Percentiles rank a stretch among this genome's conserved stretches.
Conservation (phyloP, 139 green algal genomes). For the Limnomonas spitsbergensis region DNA sequence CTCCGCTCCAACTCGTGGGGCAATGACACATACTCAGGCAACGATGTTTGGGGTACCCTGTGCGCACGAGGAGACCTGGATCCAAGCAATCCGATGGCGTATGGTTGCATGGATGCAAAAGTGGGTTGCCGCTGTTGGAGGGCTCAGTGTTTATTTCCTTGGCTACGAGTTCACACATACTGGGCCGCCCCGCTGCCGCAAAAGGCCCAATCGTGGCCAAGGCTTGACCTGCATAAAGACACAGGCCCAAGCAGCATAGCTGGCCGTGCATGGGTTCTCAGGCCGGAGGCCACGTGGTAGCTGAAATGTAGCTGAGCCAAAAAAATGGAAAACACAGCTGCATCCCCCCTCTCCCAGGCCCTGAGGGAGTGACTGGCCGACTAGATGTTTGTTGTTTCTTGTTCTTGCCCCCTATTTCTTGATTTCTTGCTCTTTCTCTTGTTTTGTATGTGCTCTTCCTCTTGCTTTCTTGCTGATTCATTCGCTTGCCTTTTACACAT, state of each 20-base stretch:
- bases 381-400: no score
- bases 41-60: not conserved
- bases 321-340: not conserved
- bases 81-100: not conserved
- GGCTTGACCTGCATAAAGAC: not conserved
- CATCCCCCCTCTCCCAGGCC: no score
- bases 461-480: no score
- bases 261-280: not conserved
- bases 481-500: not conserved
- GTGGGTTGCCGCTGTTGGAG: not conserved
- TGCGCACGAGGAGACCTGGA: conserved; percentile 9
- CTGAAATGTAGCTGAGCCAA: no score
- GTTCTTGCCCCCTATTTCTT: no score
- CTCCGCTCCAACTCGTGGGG: not conserved
- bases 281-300: not conserved
- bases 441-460: no score
- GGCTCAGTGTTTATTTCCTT: not conserved
- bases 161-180: not conserved
- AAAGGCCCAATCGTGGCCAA: not conserved
- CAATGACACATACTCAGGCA: conserved; percentile 3
- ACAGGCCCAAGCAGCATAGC: not conserved
- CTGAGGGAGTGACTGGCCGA: no score
- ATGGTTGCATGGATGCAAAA: conserved; percentile 13
- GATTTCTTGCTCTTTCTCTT: no score
- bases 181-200: not conserved